Base-by-base conservation (phyloP, 2,329 filamentous ascomycete species). In the Aspergillus alliaceus region DNA sequence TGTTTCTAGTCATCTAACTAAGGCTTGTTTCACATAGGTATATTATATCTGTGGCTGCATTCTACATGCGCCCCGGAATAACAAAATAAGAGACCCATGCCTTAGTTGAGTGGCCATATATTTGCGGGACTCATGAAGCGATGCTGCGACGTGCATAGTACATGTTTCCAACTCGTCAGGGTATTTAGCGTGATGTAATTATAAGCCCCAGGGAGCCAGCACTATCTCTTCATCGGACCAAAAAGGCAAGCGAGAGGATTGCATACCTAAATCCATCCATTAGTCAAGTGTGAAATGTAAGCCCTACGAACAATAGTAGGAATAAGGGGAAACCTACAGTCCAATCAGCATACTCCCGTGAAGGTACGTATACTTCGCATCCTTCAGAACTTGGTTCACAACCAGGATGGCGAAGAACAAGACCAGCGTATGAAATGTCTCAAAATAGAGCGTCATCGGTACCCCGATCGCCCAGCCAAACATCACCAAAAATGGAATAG, bases 301-400 rank as follows among this genome's bases (percentile, higher is more conserved):
- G 20, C 37, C 20, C 11, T 6, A 9, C 50, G 2, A 2, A 20
- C 1, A 5, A 15, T 15, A 8, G 5, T 3, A 11, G 12, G 14
- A 24, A 11, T 4, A 6, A 4, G 14, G 5, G 12, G 18, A 12
- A 6, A 72, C 72, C 62, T 67, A 77, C 76, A 77, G 73, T 53
- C 76, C 75, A 49, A 79, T 52, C 37, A 84, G 77, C 87, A 91
- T 90, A 46, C 86, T 86, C 32, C 89, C 89, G 70, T 91, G 88
- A 25, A 91, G 82, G 66, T 91, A 91, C 72, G 91, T 91, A 37
- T 85, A 88, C 72, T 87, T 88, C 65, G 89, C 89, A 65, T 91
- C 89, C 66, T 88, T 85, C 32, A 90, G 84, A 1, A 87, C 70
- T 86, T 90, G 37, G 25, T 69, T 88, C 24, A 89, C 87, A 29